Percentiles rank a stretch among this genome's conserved stretches.
phyloP scores from a whole-genome alignment of 1,139 yeast species.

The Scheffersomyces titani region DNA sequence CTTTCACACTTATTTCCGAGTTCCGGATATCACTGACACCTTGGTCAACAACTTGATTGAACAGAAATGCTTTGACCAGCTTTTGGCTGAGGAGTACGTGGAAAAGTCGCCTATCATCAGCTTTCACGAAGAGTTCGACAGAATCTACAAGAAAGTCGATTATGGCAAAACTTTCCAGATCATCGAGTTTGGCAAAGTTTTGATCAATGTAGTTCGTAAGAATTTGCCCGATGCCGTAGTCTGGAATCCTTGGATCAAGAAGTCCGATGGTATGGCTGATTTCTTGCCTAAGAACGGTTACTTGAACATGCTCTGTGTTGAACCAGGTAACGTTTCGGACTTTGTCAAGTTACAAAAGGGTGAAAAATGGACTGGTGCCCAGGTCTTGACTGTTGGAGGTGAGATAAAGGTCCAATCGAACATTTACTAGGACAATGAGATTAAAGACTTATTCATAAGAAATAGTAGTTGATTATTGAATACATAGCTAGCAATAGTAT shows the following conservation, averaged over 20 bases:
- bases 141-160: conserved; percentile 70
- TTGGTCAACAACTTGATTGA: conserved; percentile 78
- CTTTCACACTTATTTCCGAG: conserved; percentile 86
- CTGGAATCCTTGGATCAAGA: conserved; percentile 96
- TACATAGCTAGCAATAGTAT: no score
- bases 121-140: conserved; percentile 79
- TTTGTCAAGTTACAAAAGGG: conserved; percentile 67
- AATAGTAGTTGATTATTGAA: neutral
- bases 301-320: conserved; percentile 87
- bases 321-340: conserved; percentile 84
- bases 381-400: conserved; percentile 38
- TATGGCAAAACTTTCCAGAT: conserved; percentile 59
- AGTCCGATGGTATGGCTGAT: conserved; percentile 79
- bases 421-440: conserved; percentile 24
- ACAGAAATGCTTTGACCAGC: conserved; percentile 71
- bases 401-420: conserved; percentile 47
- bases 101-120: conserved; percentile 75
- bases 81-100: conserved; percentile 58
- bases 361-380: conserved; percentile 62
- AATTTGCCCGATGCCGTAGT: conserved; percentile 88
- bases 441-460: neutral
- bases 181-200: conserved; percentile 67
- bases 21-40: conserved; percentile 76
- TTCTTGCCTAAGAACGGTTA: conserved; percentile 85
- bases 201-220: conserved; percentile 62